Conservation (phyloP, 768 basidiomycete species). For the Nidula microcarpa region DNA sequence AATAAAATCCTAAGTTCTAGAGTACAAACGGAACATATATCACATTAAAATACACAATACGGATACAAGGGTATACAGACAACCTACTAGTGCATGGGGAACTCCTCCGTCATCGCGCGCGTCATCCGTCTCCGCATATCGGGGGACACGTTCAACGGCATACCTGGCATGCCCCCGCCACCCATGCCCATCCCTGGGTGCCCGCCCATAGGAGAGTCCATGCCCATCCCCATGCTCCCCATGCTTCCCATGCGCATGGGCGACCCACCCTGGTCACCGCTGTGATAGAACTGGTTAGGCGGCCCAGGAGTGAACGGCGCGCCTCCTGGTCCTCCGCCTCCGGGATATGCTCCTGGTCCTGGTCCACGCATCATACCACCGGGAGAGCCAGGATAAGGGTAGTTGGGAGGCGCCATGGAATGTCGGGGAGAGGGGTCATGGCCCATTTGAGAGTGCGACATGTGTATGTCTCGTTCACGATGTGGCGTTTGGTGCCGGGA, state of each 20-base stretch:
- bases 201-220: slow-evolving; percentile 12
- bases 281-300: slow-evolving; percentile 22
- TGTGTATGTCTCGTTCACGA: slow-evolving; percentile 24
- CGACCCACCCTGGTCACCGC: slow-evolving; percentile 18
- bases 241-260: slow-evolving; percentile 32
- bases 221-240: slow-evolving; percentile 24
- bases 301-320: slow-evolving; percentile 16
- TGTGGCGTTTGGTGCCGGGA: slow-evolving; percentile 29
- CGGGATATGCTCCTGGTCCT: slow-evolving; percentile 11
- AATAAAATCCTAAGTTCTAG: background rate
- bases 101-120: slow-evolving; percentile 26
- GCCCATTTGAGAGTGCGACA: slow-evolving; percentile 23
- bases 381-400: slow-evolving; percentile 29
- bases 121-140: slow-evolving; percentile 20
- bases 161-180: slow-evolving; percentile 23
- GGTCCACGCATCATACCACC: slow-evolving; percentile 20
- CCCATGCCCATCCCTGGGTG: slow-evolving; percentile 23
- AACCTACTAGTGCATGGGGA: slow-evolving; percentile 18
- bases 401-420: slow-evolving; percentile 17
- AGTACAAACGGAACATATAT: background rate
- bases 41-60: slow-evolving; percentile 7
- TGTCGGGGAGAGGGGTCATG: slow-evolving; percentile 18
- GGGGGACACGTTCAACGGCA: slow-evolving; percentile 22
- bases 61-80: slow-evolving; percentile 4
- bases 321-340: slow-evolving; percentile 12